These are phyloP conservation scores for Boletus sp. DNA, from an alignment of 768 basidiomycete species.

Conservation along the genomic window DNA sequence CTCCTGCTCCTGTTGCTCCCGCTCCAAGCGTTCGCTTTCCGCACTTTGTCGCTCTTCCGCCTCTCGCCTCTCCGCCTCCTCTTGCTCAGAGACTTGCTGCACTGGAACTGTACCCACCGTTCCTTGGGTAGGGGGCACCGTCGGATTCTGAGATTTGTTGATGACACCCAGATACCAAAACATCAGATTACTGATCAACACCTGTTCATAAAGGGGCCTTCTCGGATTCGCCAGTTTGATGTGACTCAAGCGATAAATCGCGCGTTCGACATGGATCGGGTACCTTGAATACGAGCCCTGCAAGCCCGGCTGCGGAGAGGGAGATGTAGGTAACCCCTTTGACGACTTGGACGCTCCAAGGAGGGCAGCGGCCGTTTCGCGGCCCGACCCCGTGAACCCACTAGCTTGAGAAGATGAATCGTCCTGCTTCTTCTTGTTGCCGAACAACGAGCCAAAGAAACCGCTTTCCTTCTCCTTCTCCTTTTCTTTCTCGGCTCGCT, in stretches of 20 bases:
- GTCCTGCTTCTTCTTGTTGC: slow-evolving; percentile 82
- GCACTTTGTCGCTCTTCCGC: slow-evolving; percentile 37
- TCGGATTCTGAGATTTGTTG: slow-evolving; percentile 74
- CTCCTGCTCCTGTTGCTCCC: slow-evolving; percentile 55
- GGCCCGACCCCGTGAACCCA: slow-evolving; percentile 50
- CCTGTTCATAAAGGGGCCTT: slow-evolving; percentile 95
- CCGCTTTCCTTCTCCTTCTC: slow-evolving; percentile 60
- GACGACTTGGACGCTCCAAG: slow-evolving; percentile 82
- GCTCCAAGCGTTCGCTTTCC: slow-evolving; percentile 44
- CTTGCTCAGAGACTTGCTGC: slow-evolving; percentile 33
- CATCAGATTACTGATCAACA: slow-evolving; percentile 89
- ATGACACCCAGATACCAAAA: slow-evolving; percentile 99
- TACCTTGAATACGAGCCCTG: slow-evolving; percentile 67
- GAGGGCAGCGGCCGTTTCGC: slow-evolving; percentile 83
- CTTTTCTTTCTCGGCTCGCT: slow-evolving; percentile 48
- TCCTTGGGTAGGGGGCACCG: slow-evolving; percentile 33
- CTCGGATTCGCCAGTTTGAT: slow-evolving; percentile 98
- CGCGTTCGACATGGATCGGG: slow-evolving; percentile 97
- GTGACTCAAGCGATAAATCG: slow-evolving; percentile 95
- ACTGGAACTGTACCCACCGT: slow-evolving; percentile 18
- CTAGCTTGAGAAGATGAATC: slow-evolving; percentile 46
- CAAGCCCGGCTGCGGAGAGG: slow-evolving; percentile 48
- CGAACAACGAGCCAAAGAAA: slow-evolving; percentile 92
- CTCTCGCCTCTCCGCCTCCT: slow-evolving; percentile 39
- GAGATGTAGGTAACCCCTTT: slow-evolving; percentile 58